phyloP scores from a whole-genome alignment of 2,329 filamentous ascomycete species.

The Nothomitra cinnamomea region DNA sequence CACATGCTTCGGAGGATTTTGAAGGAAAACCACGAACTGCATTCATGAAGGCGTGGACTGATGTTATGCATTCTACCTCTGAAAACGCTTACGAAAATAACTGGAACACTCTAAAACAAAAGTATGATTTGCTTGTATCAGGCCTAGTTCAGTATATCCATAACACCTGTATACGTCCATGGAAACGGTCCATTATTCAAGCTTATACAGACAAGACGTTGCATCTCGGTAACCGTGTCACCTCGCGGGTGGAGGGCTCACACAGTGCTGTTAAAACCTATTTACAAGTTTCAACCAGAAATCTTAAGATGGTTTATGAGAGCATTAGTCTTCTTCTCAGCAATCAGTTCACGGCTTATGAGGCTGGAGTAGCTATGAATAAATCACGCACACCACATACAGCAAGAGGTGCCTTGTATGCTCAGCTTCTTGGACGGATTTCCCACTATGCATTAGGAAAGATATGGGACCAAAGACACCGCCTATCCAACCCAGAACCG shows the following conservation, averaged over 20 bases:
- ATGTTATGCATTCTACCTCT: background rate
- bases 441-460: too few species aligned
- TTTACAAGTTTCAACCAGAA: too few species aligned
- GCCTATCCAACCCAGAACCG: background rate
- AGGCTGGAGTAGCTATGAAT: background rate
- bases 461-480: background rate
- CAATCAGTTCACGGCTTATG: background rate
- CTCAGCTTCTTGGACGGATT: background rate
- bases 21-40: background rate
- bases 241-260: background rate
- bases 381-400: background rate
- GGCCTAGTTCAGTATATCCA: background rate
- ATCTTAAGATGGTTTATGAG: too few species aligned
- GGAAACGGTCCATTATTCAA: too few species aligned
- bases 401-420: background rate
- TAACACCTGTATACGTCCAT: background rate
- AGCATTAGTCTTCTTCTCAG: background rate
- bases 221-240: background rate
- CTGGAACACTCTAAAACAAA: background rate
- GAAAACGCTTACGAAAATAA: background rate
- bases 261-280: too few species aligned
- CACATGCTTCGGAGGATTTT: background rate
- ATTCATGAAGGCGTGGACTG: background rate
- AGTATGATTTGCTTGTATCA: background rate
- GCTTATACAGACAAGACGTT: background rate